These are phyloP conservation scores for Malassezia arunalokei DNA, from an alignment of 1,284 basidiomycete genomes.

Conservation along the genomic window DNA sequence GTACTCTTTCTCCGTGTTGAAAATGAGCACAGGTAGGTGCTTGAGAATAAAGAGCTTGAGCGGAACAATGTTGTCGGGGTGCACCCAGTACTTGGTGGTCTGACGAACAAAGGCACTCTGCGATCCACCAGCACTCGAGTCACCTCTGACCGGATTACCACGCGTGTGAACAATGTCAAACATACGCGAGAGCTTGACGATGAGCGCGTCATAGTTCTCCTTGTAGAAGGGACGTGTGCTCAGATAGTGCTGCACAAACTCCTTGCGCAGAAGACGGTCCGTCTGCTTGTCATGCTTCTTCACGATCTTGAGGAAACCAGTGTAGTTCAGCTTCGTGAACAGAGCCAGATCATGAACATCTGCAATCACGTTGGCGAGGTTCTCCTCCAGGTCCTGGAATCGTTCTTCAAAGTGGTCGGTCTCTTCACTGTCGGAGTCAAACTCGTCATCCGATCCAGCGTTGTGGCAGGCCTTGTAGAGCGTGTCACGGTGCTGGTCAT, in stretches of 20 bases:
- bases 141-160: slow-evolving; percentile 84
- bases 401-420: slow-evolving; percentile 69
- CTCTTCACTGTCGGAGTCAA: slow-evolving; percentile 56
- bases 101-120: slow-evolving; percentile 95
- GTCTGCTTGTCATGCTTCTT: slow-evolving; percentile 78
- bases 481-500: slow-evolving; percentile 11
- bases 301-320: slow-evolving; percentile 97
- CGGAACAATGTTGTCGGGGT: slow-evolving; percentile 67
- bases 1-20: slow-evolving; percentile 89
- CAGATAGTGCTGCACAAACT: slow-evolving; percentile 74
- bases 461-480: slow-evolving; percentile 47
- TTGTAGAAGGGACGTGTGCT: slow-evolving; percentile 94
- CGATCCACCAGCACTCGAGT: slow-evolving; percentile 80
- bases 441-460: slow-evolving; percentile 51
- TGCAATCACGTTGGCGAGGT: slow-evolving; percentile 86
- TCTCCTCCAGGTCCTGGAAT: slow-evolving; percentile 81
- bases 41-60: slow-evolving; percentile 87
- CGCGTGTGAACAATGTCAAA: slow-evolving; percentile 92
- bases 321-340: slow-evolving; percentile 77
- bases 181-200: slow-evolving; percentile 88
- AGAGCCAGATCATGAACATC: slow-evolving; percentile 95
- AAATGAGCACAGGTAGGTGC: slow-evolving; percentile 64
- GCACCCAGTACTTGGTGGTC: slow-evolving; percentile 97
- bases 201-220: slow-evolving; percentile 62
- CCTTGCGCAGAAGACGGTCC: slow-evolving; percentile 52